These are phyloP conservation scores for Boletus vermiculosoides DNA, from an alignment of 768 basidiomycete genomes.

Conservation along the genomic window DNA sequence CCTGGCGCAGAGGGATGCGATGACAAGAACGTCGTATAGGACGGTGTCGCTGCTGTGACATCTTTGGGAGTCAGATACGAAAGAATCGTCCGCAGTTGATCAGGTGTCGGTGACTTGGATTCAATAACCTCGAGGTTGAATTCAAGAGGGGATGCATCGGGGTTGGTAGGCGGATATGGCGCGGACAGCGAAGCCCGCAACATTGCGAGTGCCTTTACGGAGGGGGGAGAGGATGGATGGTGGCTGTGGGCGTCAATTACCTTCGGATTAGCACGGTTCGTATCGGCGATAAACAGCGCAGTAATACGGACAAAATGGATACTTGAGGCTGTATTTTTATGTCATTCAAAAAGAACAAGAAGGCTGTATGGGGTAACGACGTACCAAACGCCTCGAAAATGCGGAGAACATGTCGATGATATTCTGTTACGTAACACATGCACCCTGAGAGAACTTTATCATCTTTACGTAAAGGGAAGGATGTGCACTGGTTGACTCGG, in stretches of 20 bases:
- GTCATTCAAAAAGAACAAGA: not conserved
- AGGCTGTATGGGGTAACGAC: conserved; percentile 12
- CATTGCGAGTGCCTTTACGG: conserved; percentile 56
- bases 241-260: conserved; percentile 45
- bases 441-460: not conserved
- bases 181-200: conserved; percentile 56
- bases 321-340: conserved; percentile 49
- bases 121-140: conserved; percentile 76
- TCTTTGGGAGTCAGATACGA: conserved; percentile 46
- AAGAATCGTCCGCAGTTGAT: conserved; percentile 67
- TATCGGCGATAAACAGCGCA: conserved; percentile 4
- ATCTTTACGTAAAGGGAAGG: conserved; percentile 5
- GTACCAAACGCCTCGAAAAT: conserved; percentile 36
- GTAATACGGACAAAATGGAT: conserved; percentile 57
- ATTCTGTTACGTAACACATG: not conserved
- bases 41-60: conserved; percentile 31
- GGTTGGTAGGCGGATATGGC: conserved; percentile 57
- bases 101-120: conserved; percentile 56
- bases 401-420: conserved; percentile 35
- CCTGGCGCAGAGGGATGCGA: conserved; percentile 52
- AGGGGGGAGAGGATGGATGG: conserved; percentile 61
- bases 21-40: conserved; percentile 50
- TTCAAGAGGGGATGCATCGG: conserved; percentile 50
- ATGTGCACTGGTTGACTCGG: not conserved
- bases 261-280: conserved; percentile 2